Evolutionary conservation across 495 filamentous ascomycete species (phyloP).

Genomic region (Aspergillus sparsus): DNA sequence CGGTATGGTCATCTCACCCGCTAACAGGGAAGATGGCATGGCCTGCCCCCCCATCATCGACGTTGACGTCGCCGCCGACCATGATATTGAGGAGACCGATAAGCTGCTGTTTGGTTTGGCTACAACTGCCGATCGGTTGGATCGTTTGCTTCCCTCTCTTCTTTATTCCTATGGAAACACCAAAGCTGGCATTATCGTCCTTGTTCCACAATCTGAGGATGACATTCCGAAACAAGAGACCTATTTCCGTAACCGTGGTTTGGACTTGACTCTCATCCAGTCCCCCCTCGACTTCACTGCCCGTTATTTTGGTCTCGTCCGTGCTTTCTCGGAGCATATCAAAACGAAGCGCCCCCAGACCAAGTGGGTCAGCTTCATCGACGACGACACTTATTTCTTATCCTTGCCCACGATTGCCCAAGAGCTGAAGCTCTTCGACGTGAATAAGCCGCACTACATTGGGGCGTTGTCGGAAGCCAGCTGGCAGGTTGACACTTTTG

Average conservation of each 20-base stretch:
- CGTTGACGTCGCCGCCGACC: slow-evolving; percentile 45
- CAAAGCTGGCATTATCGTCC: slow-evolving; percentile 50
- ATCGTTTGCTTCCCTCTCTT: slow-evolving; percentile 49
- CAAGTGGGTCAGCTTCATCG: slow-evolving; percentile 64
- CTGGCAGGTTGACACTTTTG: slow-evolving; percentile 58
- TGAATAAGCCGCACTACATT: slow-evolving; percentile 56
- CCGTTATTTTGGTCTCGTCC: slow-evolving; percentile 64
- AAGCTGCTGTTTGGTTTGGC: slow-evolving; percentile 54
- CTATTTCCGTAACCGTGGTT: slow-evolving; percentile 50
- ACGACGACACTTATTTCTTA: slow-evolving; percentile 76
- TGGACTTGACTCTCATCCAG: slow-evolving; percentile 57
- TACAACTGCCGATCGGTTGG: slow-evolving; percentile 52
- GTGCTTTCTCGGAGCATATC: slow-evolving; percentile 54
- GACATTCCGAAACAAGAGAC: slow-evolving; percentile 47
- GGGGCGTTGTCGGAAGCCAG: slow-evolving; percentile 66
- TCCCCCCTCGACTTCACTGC: slow-evolving; percentile 59
- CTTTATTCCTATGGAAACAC: slow-evolving; percentile 53
- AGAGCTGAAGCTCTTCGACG: slow-evolving; percentile 57
- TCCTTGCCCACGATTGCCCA: slow-evolving; percentile 55
- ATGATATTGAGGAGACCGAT: slow-evolving; percentile 51
- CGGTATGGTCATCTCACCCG: slow-evolving; percentile 45
- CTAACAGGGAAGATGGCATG: slow-evolving; percentile 37
- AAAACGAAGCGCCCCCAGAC: slow-evolving; percentile 53
- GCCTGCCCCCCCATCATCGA: slow-evolving; percentile 51
- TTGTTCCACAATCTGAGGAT: slow-evolving; percentile 50